Conservation (phyloP, 306 rosid species). For the Erythrophleum fordii region DNA sequence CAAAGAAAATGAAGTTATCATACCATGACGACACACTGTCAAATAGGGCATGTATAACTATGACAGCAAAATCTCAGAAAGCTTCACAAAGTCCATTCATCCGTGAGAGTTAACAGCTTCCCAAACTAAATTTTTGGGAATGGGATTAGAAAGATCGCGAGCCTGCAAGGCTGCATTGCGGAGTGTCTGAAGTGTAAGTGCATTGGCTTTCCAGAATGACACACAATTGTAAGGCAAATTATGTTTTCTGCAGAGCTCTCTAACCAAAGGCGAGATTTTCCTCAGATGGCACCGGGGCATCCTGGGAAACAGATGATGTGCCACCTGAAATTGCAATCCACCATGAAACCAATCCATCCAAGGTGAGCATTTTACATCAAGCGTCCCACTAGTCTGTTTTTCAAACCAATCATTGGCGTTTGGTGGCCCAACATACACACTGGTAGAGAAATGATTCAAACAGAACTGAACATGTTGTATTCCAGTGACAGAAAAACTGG, state of each 20-base stretch:
- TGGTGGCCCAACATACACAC: constrained; percentile 60
- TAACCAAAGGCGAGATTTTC: constrained; percentile 55
- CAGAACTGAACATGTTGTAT: constrained; percentile 67
- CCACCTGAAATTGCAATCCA: constrained; percentile 69
- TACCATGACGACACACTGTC: constrained; percentile 15
- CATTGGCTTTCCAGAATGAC: constrained; percentile 60
- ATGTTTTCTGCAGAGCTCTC: constrained; percentile 61
- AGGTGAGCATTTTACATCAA: constrained; percentile 45
- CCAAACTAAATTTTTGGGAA: constrained; percentile 62
- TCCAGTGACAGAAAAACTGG: constrained; percentile 59
- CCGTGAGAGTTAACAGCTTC: constrained; percentile 70
- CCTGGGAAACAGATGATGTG: constrained; percentile 66
- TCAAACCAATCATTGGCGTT: constrained; percentile 57
- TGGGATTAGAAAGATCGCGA: constrained; percentile 49
- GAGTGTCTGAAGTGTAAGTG: constrained; percentile 48
- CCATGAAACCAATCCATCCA: constrained; percentile 85
- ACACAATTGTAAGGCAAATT: constrained; percentile 50
- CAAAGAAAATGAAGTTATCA: constrained; percentile 1
- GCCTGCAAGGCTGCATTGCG: constrained; percentile 62
- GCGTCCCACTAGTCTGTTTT: constrained; percentile 58
- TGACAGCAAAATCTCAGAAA: constrained; percentile 29
- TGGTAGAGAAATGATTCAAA: constrained; percentile 65
- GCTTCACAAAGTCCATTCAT: constrained; percentile 34
- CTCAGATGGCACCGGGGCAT: constrained; percentile 54
- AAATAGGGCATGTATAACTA: not conserved